These are phyloP conservation scores for Rhazya stricta DNA, from an alignment of 257 asterid genomes.

Conservation along the genomic window DNA sequence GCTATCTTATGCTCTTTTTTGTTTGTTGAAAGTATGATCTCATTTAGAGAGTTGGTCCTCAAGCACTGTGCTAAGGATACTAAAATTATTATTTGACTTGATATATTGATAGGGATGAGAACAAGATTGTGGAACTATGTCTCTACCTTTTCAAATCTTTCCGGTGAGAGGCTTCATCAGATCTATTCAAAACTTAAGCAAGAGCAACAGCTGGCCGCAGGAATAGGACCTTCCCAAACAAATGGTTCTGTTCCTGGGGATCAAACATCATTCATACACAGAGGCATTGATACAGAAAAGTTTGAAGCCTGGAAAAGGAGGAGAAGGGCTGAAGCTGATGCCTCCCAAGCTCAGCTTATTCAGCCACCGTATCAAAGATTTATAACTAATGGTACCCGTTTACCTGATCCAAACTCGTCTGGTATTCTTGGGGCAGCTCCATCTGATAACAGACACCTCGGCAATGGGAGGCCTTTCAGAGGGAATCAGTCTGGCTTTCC, in stretches of 20 bases:
- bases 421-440: conserved; percentile 98
- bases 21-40: background rate
- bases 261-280: conserved; percentile 39
- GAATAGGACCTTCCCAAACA: conserved; percentile 62
- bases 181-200: conserved; percentile 77
- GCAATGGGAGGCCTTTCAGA: conserved; percentile 74
- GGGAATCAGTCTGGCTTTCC: conserved; percentile 49
- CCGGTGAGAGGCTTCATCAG: conserved; percentile 91
- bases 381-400: conserved; percentile 46
- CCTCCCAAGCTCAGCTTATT: conserved; percentile 51
- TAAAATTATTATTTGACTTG: conserved; percentile 2
- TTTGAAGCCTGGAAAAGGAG: conserved; percentile 97
- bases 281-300: conserved; percentile 75
- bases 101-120: conserved; percentile 62
- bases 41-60: background rate
- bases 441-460: conserved; percentile 51
- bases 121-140: conserved; percentile 93
- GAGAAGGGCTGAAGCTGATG: conserved; percentile 80
- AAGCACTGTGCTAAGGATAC: background rate
- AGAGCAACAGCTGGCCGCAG: conserved; percentile 58
- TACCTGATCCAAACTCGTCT: conserved; percentile 59
- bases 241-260: conserved; percentile 52
- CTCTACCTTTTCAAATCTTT: conserved; percentile 76
- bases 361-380: conserved; percentile 61
- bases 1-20: background rate